Conservation (phyloP, 179 eudicot genomes). For the Monotropa hypopitys region DNA sequence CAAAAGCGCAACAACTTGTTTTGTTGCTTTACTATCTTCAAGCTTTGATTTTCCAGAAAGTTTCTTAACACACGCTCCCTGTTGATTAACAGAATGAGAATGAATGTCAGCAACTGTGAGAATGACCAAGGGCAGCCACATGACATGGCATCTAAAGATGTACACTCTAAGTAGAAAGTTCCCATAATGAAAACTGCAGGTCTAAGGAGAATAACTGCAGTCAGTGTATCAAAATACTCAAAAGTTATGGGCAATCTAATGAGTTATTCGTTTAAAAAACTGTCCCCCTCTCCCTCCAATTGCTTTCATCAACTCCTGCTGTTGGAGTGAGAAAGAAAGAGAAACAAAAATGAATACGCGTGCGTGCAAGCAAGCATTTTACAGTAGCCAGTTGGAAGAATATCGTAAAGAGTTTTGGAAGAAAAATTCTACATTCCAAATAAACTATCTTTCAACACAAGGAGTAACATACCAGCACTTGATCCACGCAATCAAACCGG, state of each 20-base stretch:
- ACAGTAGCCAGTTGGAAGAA: neutral
- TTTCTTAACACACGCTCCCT: slow-evolving; percentile 94
- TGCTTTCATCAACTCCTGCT: neutral
- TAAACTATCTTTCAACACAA: slow-evolving; percentile 6
- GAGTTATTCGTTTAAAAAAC: neutral
- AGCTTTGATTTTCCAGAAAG: slow-evolving; percentile 77
- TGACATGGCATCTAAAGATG: slow-evolving; percentile 7
- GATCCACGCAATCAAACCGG: slow-evolving; percentile 95
- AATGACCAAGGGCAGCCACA: neutral
- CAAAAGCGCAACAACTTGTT: slow-evolving; percentile 89
- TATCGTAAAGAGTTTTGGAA: neutral
- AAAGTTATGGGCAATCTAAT: neutral
- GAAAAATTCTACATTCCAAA: neutral
- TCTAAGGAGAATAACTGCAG: neutral
- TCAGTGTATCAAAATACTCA: neutral
- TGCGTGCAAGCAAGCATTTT: neutral
- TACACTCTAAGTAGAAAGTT: neutral
- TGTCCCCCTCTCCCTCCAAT: neutral
- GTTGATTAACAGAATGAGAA: slow-evolving; percentile 11
- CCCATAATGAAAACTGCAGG: neutral
- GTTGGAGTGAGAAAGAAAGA: neutral
- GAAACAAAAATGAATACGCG: neutral
- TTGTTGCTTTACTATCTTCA: slow-evolving; percentile 80
- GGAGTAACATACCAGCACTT: slow-evolving; percentile 62
- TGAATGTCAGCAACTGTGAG: neutral